Base-by-base conservation (phyloP, 768 basidiomycete species). In the Mycena belliarum region DNA sequence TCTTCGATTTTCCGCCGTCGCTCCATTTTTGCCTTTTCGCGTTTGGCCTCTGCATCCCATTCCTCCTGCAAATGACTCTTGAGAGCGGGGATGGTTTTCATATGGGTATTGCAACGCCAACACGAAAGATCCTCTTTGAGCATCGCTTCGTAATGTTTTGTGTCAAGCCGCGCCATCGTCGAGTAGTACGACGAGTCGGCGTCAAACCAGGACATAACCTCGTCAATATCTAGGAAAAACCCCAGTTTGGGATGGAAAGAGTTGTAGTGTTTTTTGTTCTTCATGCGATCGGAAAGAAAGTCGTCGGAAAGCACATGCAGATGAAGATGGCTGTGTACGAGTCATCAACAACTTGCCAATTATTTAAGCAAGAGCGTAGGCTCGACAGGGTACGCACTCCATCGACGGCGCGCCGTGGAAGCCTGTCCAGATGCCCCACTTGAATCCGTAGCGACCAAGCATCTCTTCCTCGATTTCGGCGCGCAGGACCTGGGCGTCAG, bases 251-350 rank as follows among this genome's bases (percentile, higher is more conserved):
- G 94, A 65, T 90, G 87, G 73, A 95, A 97, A 6, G 91, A 89
- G 66, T 95, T 95, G 73, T 93, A 91, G 63, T 97, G 95, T 67
- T 88, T 91, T 77, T 96, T 97, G 53, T 77, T 82, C 74, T 95
- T 96, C 76, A 95, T 72, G 49, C 73, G 75, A 10, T 83, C 79
- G 0, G 88, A 87, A 52, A 79, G 78, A 33, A 94, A 69, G 68
- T 97, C 95, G 6, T 83, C 79, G 4, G 93, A 94, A 37, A 97
- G 73, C 50, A 97, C 84, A 68, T 97, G 95, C 12, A 96, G 71
- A 67, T 97, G 92, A 3, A 94, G 58, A 69, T 94, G 92, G 58
- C 91, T 92, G 57, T 10, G 6, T 21, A 20, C 32, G 42, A 29
- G 24, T 59, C 57, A 57, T 44, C 26, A 18, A 41, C 29, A 43